Conservation (phyloP, 1,284 basidiomycete genomes). For the Ganoderma lucidum region DNA sequence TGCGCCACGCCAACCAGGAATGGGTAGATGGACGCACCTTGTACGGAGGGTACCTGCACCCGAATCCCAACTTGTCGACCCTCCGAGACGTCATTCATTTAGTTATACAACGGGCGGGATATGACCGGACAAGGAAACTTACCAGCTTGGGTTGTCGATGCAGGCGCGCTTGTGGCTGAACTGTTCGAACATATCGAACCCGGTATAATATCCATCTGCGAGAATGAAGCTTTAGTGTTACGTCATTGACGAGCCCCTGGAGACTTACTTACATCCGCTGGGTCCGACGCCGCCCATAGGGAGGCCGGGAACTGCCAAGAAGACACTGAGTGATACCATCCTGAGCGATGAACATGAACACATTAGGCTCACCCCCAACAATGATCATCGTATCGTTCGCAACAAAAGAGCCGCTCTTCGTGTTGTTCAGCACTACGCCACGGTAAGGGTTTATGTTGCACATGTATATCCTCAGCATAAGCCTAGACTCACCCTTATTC, state of each 20-base stretch:
- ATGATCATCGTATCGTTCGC: slow-evolving; percentile 73
- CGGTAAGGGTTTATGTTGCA: not conserved
- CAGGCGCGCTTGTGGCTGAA: slow-evolving; percentile 74
- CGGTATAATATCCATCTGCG: slow-evolving; percentile 67
- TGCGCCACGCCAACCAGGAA: not conserved
- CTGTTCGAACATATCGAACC: slow-evolving; percentile 71
- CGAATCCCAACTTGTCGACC: slow-evolving; percentile 59
- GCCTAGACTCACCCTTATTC: slow-evolving; percentile 55
- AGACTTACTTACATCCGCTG: slow-evolving; percentile 70
- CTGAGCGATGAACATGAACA: not conserved
- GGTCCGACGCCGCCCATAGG: slow-evolving; percentile 79
- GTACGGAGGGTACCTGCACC: slow-evolving; percentile 72
- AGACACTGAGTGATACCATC: not conserved
- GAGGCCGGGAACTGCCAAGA: slow-evolving; percentile 58
- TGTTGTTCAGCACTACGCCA: slow-evolving; percentile 65
- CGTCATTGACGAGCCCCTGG: not conserved
- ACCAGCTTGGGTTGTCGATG: slow-evolving; percentile 69
- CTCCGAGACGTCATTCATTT: slow-evolving; percentile 41
- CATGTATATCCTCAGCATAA: not conserved
- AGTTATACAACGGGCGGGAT: not conserved
- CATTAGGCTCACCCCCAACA: slow-evolving; percentile 61
- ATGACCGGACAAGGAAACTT: not conserved
- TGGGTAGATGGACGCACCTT: slow-evolving; percentile 46
- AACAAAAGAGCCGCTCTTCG: slow-evolving; percentile 69
- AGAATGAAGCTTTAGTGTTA: not conserved